Percentiles rank a stretch among this genome's conserved stretches.
Evolutionary conservation across 2,329 filamentous ascomycete genomes (phyloP).

Genomic region (Metarhizium rileyi): DNA sequence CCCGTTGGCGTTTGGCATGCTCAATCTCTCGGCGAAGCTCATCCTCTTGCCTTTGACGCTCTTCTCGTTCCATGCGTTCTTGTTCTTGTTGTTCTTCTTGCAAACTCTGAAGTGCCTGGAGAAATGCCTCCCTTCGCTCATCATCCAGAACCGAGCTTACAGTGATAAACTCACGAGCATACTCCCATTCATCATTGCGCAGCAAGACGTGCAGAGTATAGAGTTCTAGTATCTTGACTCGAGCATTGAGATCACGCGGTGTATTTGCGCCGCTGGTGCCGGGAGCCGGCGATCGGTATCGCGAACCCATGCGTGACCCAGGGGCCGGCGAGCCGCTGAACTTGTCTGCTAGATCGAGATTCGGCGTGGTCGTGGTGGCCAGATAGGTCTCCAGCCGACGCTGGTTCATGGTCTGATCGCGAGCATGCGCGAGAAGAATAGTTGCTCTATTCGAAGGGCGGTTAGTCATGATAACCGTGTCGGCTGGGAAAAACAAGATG

Average conservation of each 20-base stretch:
- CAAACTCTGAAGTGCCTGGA: constrained; percentile 74
- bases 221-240: constrained; percentile 87
- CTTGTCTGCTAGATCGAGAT: constrained; percentile 60
- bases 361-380: constrained; percentile 62
- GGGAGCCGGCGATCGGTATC: constrained; percentile 36
- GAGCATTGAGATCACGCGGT: constrained; percentile 70
- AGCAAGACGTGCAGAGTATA: constrained; percentile 94
- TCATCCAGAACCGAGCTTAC: constrained; percentile 84
- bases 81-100: constrained; percentile 73
- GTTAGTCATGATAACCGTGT: neutral
- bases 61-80: constrained; percentile 55
- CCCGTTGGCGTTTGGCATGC: constrained; percentile 42
- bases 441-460: constrained; percentile 54
- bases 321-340: constrained; percentile 38
- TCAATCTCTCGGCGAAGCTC: constrained; percentile 46
- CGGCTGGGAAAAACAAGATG: no score
- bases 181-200: constrained; percentile 91
- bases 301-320: constrained; percentile 24
- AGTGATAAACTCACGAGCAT: constrained; percentile 81
- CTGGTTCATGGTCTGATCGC: constrained; percentile 75
- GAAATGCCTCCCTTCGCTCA: constrained; percentile 79
- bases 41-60: constrained; percentile 45
- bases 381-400: constrained; percentile 82
- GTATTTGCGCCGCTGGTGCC: constrained; percentile 62
- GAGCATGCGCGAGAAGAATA: constrained; percentile 80